Evolutionary conservation across 495 filamentous ascomycete genomes (phyloP).

Genomic region (Aspergillus taichungensis): DNA sequence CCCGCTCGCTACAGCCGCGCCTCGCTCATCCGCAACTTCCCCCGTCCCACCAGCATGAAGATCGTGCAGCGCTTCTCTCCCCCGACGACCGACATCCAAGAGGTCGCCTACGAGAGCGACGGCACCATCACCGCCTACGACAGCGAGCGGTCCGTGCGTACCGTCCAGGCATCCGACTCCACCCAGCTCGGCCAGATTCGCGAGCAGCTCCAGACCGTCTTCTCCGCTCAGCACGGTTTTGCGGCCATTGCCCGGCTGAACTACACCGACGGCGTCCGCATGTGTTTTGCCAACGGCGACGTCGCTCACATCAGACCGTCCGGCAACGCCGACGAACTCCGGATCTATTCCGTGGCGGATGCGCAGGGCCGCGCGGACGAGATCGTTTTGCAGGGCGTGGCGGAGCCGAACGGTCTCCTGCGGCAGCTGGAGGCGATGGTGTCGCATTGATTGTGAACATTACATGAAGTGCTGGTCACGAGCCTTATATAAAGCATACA

Average conservation of each 20-base stretch:
- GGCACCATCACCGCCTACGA: not conserved
- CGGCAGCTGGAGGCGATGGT: constrained; percentile 9
- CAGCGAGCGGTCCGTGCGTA: not conserved
- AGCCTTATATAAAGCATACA: too few species aligned
- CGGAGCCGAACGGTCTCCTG: constrained; percentile 16
- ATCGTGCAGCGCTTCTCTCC: constrained; percentile 17
- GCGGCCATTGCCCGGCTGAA: constrained; percentile 10
- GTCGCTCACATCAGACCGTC: constrained; percentile 23
- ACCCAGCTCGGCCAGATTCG: constrained; percentile 7
- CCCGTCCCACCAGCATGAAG: constrained; percentile 18
- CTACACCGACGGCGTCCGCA: constrained; percentile 20
- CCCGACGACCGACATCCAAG: constrained; percentile 2
- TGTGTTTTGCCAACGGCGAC: constrained; percentile 17
- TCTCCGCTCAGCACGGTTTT: constrained; percentile 14
- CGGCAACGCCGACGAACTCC: constrained; percentile 22
- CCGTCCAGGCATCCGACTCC: not conserved
- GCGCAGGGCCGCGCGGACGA: constrained; percentile 16
- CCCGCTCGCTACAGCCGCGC: constrained; percentile 16
- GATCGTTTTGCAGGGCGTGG: constrained; percentile 11
- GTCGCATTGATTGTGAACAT: too few species aligned
- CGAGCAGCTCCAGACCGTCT: constrained; percentile 11
- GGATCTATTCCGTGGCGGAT: constrained; percentile 20
- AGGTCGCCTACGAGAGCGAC: not conserved
- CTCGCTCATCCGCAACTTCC: constrained; percentile 18
- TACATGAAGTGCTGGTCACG: too few species aligned